Evolutionary conservation across 1,284 basidiomycete species (phyloP).

Genomic region (Leccinum solheimii): DNA sequence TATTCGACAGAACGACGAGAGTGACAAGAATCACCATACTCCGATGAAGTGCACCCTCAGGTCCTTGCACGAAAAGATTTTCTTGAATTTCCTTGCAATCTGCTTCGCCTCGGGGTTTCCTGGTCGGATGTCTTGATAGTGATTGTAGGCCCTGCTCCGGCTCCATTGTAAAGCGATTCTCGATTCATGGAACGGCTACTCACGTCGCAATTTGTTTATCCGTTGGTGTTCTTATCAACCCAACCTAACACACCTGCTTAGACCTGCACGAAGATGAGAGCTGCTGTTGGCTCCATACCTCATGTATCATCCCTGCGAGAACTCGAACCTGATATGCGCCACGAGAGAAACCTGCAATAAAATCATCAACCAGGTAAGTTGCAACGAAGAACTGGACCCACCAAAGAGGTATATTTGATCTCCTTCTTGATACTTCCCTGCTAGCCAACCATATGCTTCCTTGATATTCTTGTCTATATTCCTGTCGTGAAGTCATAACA

Average conservation of each 20-base stretch:
- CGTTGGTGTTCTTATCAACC: constrained; percentile 13
- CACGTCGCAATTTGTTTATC: constrained; percentile 18
- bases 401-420: constrained; percentile 47
- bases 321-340: constrained; percentile 45
- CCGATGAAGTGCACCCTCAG: constrained; percentile 38
- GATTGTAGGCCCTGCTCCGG: constrained; percentile 37
- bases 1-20: background rate
- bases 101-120: background rate
- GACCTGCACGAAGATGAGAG: background rate
- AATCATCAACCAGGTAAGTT: background rate
- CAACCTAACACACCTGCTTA: constrained; percentile 8
- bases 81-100: background rate
- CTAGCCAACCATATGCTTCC: constrained; percentile 42
- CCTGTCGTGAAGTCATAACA: constrained; percentile 7
- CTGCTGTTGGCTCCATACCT: constrained; percentile 19
- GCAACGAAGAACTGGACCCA: constrained; percentile 7
- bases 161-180: background rate
- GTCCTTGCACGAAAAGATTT: constrained; percentile 7
- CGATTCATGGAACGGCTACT: background rate
- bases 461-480: constrained; percentile 26
- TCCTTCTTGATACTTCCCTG: constrained; percentile 37
- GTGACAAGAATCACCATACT: constrained; percentile 26
- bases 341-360: constrained; percentile 38
- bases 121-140: constrained; percentile 26
- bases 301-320: constrained; percentile 41